These are phyloP conservation scores for Bryoerythrophyllum caledonicum DNA, from an alignment of 225 moss, liverwort and hornwort genomes.

Conservation along the genomic window DNA sequence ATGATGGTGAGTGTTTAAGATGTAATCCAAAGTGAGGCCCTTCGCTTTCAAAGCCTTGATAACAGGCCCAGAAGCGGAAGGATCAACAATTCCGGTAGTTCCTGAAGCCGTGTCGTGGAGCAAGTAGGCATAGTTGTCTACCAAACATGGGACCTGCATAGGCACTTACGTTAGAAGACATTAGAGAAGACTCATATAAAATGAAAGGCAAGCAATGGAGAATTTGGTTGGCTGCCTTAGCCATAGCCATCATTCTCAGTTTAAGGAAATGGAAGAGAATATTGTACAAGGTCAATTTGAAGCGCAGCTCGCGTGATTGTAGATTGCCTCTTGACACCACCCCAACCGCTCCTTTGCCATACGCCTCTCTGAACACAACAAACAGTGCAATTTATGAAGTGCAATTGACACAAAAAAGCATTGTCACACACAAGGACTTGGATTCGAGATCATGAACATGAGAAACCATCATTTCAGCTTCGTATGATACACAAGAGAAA, in stretches of 20 bases:
- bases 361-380: constrained; percentile 32
- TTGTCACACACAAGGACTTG: not conserved
- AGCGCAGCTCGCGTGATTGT: constrained; percentile 43
- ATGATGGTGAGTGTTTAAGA: constrained; percentile 96
- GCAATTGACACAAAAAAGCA: not conserved
- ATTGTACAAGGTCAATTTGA: constrained; percentile 48
- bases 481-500: no score
- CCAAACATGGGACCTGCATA: constrained; percentile 84
- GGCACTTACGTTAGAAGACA: not conserved
- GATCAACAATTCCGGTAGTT: constrained; percentile 84
- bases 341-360: constrained; percentile 33
- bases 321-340: constrained; percentile 29
- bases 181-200: not conserved
- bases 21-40: constrained; percentile 68
- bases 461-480: constrained; percentile 9
- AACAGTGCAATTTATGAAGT: not conserved
- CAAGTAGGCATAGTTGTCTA: constrained; percentile 95
- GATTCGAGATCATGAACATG: not conserved
- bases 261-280: not conserved
- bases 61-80: constrained; percentile 86
- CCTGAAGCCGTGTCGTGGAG: constrained; percentile 81
- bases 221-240: no score
- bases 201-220: no score
- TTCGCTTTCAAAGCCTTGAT: constrained; percentile 64
- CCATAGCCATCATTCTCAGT: not conserved